These are phyloP conservation scores for Aspergillus oerlinghausenensis DNA, from an alignment of 2,329 filamentous ascomycete genomes.

Conservation along the genomic window DNA sequence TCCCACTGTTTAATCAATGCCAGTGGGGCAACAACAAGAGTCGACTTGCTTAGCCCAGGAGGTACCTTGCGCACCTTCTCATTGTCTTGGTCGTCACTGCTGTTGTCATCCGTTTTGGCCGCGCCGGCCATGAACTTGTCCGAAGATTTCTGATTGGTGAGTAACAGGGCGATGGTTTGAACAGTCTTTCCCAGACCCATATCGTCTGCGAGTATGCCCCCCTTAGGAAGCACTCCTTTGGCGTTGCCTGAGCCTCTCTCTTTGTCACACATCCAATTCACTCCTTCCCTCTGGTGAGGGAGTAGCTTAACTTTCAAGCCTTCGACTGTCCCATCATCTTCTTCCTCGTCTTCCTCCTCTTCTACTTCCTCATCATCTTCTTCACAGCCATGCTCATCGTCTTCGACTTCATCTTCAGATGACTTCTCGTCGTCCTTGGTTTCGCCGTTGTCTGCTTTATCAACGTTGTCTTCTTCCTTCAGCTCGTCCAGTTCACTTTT, in stretches of 20 bases:
- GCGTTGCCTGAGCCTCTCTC: constrained; percentile 83
- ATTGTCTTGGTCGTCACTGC: constrained; percentile 41
- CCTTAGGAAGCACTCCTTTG: constrained; percentile 73
- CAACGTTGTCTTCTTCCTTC: constrained; percentile 50
- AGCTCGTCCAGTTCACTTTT: constrained; percentile 36
- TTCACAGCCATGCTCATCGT: constrained; percentile 51
- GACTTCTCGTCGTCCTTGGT: constrained; percentile 31
- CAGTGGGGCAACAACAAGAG: constrained; percentile 85
- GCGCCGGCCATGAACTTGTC: constrained; percentile 27
- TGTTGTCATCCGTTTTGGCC: constrained; percentile 45
- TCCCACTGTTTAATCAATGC: constrained; percentile 98
- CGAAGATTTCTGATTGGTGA: constrained; percentile 72
- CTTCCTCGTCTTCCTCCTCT: constrained; percentile 40
- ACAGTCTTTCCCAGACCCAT: constrained; percentile 95
- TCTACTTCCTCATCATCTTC: constrained; percentile 31
- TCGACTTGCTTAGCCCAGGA: constrained; percentile 67
- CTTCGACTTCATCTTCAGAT: constrained; percentile 51
- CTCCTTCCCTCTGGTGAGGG: constrained; percentile 89
- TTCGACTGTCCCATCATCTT: constrained; percentile 63
- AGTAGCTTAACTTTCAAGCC: constrained; percentile 84
- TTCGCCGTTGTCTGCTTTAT: constrained; percentile 46
- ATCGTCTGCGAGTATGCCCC: constrained; percentile 92
- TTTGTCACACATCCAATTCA: constrained; percentile 91
- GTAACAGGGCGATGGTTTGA: constrained; percentile 82
- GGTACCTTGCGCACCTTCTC: constrained; percentile 61